Percentiles rank a stretch among this genome's conserved stretches.
Conservation (phyloP, 495 filamentous ascomycete species). For the Eremomyces bilateralis region DNA sequence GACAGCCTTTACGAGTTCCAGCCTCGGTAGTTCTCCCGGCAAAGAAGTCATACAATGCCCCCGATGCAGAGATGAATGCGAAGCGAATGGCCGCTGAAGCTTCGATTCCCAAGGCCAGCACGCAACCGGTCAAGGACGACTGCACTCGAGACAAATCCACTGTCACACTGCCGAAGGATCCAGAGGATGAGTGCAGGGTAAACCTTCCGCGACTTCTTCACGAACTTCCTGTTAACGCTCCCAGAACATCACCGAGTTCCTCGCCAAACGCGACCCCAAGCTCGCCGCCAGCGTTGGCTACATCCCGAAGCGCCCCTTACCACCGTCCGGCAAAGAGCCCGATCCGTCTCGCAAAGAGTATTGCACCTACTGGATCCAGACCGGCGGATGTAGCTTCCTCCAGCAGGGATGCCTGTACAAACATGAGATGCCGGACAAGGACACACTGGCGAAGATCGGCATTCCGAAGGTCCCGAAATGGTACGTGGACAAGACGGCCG, state of each 20-base stretch:
- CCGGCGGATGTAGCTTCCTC: constrained; percentile 62
- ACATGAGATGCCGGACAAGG: constrained; percentile 62
- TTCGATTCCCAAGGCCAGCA: not conserved
- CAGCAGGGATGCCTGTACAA: constrained; percentile 72
- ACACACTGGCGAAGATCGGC: constrained; percentile 40
- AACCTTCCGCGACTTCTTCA: not conserved
- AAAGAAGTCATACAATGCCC: not conserved
- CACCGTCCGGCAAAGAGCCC: constrained; percentile 15
- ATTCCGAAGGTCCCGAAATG: constrained; percentile 32
- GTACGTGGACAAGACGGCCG: constrained; percentile 27
- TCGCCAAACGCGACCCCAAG: not conserved
- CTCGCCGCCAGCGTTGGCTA: not conserved
- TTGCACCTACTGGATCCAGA: constrained; percentile 73
- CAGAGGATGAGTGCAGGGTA: not conserved
- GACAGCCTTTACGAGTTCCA: too few species aligned
- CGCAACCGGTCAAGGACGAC: not conserved
- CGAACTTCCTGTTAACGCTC: not conserved
- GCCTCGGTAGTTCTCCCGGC: too few species aligned
- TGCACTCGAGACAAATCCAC: not conserved
- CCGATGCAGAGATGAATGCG: not conserved
- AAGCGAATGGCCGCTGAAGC: not conserved
- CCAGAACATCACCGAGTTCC: not conserved
- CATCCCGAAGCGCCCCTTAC: constrained; percentile 1
- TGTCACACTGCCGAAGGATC: not conserved
- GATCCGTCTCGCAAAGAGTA: constrained; percentile 39